Evolutionary conservation across 2,329 filamentous ascomycete species (phyloP).

Genomic region (Tolypocladium amazonense): DNA sequence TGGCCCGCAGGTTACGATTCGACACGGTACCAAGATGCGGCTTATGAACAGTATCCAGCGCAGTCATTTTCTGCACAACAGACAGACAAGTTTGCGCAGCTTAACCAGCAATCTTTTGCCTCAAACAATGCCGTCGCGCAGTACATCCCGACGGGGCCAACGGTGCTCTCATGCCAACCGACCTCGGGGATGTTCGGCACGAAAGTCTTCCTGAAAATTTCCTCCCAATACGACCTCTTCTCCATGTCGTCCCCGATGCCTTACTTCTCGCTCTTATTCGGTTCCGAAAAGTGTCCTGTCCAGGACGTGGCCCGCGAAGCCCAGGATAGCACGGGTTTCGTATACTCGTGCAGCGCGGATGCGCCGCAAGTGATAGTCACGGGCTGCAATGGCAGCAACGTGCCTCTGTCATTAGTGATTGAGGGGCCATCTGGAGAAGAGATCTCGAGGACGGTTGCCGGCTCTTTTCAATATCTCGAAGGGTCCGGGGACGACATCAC

Average conservation of each 20-base stretch:
- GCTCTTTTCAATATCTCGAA: constrained; percentile 39
- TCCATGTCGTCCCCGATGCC: constrained; percentile 42
- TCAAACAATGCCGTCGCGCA: constrained; percentile 54
- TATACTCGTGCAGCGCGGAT: constrained; percentile 62
- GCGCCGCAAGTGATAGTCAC: constrained; percentile 52
- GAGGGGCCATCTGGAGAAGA: constrained; percentile 42
- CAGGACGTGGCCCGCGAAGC: constrained; percentile 51
- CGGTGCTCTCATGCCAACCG: constrained; percentile 62
- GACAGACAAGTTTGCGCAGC: constrained; percentile 38
- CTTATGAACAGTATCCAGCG: constrained; percentile 40
- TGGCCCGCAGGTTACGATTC: constrained; percentile 42
- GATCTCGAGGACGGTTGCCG: constrained; percentile 37
- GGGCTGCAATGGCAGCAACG: constrained; percentile 35
- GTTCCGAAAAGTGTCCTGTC: constrained; percentile 55
- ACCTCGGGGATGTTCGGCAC: constrained; percentile 57
- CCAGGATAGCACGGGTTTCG: constrained; percentile 48
- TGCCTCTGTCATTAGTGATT: constrained; percentile 44
- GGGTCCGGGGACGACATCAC: constrained; percentile 34
- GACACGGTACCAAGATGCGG: constrained; percentile 48
- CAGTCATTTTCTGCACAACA: constrained; percentile 36
- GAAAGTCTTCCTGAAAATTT: constrained; percentile 62
- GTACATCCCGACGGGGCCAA: constrained; percentile 51
- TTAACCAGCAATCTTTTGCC: constrained; percentile 46
- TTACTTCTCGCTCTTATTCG: constrained; percentile 62
- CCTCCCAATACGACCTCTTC: constrained; percentile 62